A percentile compares a stretch with the other conserved stretches of the same genome.
These are phyloP conservation scores for Monosporascus sp. DNA, from an alignment of 2,329 filamentous ascomycete species.

Conservation along the genomic window DNA sequence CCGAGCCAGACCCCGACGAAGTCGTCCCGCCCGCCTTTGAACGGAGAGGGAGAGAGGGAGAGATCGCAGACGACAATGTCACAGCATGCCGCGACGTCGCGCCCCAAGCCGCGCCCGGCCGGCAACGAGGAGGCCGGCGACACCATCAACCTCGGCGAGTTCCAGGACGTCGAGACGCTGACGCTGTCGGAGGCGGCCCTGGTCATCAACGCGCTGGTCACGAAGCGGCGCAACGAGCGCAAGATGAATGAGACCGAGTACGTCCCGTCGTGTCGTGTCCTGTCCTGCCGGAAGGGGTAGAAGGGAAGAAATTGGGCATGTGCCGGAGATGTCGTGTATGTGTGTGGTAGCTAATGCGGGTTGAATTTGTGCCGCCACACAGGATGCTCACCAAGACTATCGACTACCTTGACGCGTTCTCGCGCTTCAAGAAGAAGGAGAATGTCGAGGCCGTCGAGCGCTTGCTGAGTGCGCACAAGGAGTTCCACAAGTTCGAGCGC, in stretches of 20 bases:
- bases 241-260: slow-evolving; percentile 85
- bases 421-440: slow-evolving; percentile 91
- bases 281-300: background rate
- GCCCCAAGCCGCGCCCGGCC: slow-evolving; percentile 61
- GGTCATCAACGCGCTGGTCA: slow-evolving; percentile 83
- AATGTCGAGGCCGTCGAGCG: slow-evolving; percentile 93
- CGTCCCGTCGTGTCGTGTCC: slow-evolving; percentile 26
- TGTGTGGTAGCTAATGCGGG: background rate
- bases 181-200: slow-evolving; percentile 89
- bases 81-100: slow-evolving; percentile 49
- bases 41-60: background rate
- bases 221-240: slow-evolving; percentile 71
- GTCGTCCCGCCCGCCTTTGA: slow-evolving; percentile 4
- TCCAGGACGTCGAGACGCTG: slow-evolving; percentile 84
- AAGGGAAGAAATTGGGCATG: background rate
- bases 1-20: background rate
- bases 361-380: slow-evolving; percentile 7
- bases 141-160: slow-evolving; percentile 84
- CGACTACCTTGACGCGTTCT: slow-evolving; percentile 90
- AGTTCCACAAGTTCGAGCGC: slow-evolving; percentile 87
- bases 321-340: background rate
- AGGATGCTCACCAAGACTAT: slow-evolving; percentile 81
- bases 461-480: slow-evolving; percentile 70
- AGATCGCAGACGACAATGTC: slow-evolving; percentile 23
- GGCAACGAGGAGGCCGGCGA: slow-evolving; percentile 85